Conservation (phyloP, 2,329 filamentous ascomycete genomes). For the Aspergillus viridinutans region DNA sequence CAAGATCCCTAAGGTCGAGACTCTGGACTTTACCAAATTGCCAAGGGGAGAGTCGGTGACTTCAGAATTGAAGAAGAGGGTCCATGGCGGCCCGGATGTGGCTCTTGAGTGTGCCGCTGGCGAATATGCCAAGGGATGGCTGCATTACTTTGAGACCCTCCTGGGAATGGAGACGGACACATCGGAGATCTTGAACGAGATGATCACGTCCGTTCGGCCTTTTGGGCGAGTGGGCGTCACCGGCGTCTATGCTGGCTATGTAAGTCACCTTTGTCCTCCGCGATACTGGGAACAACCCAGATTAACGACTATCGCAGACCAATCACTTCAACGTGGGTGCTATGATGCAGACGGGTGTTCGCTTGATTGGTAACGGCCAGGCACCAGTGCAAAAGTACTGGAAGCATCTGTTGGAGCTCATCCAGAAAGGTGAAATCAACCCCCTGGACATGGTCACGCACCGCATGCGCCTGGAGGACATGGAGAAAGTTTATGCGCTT, state of each 20-base stretch:
- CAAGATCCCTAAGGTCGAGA: conserved; percentile 62
- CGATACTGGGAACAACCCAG: not conserved
- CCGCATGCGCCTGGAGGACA: conserved; percentile 68
- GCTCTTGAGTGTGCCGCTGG: conserved; percentile 65
- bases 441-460: conserved; percentile 78
- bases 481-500: conserved; percentile 61
- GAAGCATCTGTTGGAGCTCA: conserved; percentile 67
- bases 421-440: conserved; percentile 66
- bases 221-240: conserved; percentile 70
- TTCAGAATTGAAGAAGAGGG: conserved; percentile 68
- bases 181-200: conserved; percentile 57
- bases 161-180: conserved; percentile 78
- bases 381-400: conserved; percentile 80
- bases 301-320: conserved; percentile 44
- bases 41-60: conserved; percentile 63
- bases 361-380: conserved; percentile 66
- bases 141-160: conserved; percentile 56
- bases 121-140: conserved; percentile 60
- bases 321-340: conserved; percentile 82
- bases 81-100: conserved; percentile 69
- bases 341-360: conserved; percentile 81
- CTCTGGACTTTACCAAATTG: conserved; percentile 65
- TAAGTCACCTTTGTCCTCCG: conserved; percentile 30
- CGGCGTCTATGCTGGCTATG: conserved; percentile 61
- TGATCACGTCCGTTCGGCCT: conserved; percentile 51